A percentile compares a stretch with the other conserved stretches of the same genome.
Evolutionary conservation across 441 rosid species (phyloP).

Genomic region (Brassica balearica): DNA sequence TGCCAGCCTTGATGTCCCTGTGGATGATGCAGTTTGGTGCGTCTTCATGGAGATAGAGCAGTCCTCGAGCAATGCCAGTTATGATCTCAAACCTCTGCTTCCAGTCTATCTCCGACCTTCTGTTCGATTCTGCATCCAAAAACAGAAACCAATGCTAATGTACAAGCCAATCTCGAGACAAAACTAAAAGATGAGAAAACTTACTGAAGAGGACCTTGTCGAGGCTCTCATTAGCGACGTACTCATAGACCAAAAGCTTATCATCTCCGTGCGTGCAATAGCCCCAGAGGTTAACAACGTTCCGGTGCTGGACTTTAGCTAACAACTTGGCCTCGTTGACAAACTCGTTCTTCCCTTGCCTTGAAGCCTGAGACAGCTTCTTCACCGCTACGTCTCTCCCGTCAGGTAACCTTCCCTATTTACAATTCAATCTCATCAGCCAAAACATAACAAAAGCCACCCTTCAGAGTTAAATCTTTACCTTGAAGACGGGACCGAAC

Average conservation of each 20-base stretch:
- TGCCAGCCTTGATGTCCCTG: conserved; percentile 92
- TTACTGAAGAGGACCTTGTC: conserved; percentile 95
- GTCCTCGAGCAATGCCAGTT: conserved; percentile 76
- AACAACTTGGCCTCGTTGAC: conserved; percentile 60
- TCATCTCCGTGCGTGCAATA: conserved; percentile 79
- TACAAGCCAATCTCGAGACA: too few species aligned
- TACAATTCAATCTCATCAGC: conserved; percentile 24
- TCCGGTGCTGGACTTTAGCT: conserved; percentile 90
- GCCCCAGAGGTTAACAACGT: conserved; percentile 86
- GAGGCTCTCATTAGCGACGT: conserved; percentile 78
- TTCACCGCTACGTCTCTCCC: too few species aligned
- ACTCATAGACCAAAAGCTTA: conserved; percentile 92
- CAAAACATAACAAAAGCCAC: not conserved
- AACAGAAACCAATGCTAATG: not conserved
- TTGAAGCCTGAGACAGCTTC: too few species aligned
- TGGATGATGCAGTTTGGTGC: conserved; percentile 86
- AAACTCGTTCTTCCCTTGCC: too few species aligned
- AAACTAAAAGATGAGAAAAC: conserved; percentile 34
- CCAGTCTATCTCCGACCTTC: conserved; percentile 72
- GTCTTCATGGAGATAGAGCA: conserved; percentile 94
- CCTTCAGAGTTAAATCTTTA: conserved; percentile 13
- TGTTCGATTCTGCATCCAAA: conserved; percentile 23
- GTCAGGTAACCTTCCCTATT: too few species aligned
- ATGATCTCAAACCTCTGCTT: conserved; percentile 76
- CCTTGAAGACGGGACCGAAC: conserved; percentile 90